These are phyloP conservation scores for Aspergillus conjunctus DNA, from an alignment of 495 filamentous ascomycete species.

Conservation along the genomic window DNA sequence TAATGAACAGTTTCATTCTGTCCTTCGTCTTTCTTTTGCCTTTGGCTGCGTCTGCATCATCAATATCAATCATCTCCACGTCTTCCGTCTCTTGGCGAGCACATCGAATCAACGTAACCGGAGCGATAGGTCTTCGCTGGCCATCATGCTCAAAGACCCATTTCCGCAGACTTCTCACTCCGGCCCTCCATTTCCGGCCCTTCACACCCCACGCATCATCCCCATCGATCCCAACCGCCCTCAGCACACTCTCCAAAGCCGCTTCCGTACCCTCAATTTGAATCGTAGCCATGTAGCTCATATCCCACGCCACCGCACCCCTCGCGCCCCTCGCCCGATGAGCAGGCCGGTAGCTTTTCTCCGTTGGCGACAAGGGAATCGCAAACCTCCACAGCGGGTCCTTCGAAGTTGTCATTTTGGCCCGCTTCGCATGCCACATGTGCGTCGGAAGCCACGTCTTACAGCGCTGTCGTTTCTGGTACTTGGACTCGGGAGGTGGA, in stretches of 20 bases:
- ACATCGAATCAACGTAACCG: constrained; percentile 74
- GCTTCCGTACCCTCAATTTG: constrained; percentile 67
- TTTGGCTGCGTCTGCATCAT: constrained; percentile 23
- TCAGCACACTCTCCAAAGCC: constrained; percentile 66
- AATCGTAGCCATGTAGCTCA: constrained; percentile 91
- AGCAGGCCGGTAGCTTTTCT: constrained; percentile 85
- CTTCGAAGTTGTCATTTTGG: constrained; percentile 77
- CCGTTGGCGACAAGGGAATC: constrained; percentile 77
- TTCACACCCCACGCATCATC: constrained; percentile 60
- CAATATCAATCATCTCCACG: constrained; percentile 37
- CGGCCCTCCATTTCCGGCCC: constrained; percentile 73
- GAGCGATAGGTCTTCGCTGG: constrained; percentile 64
- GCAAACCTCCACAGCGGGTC: constrained; percentile 88
- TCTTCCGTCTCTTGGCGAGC: constrained; percentile 33
- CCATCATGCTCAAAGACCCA: constrained; percentile 64
- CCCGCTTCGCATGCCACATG: constrained; percentile 89
- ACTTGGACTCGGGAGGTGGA: constrained; percentile 66
- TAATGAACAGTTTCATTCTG: constrained; percentile 66
- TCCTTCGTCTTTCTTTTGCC: constrained; percentile 37
- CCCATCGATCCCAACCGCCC: constrained; percentile 57
- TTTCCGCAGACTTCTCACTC: constrained; percentile 67
- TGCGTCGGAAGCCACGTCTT: constrained; percentile 97
- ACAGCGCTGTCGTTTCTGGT: constrained; percentile 78
- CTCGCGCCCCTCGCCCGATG: constrained; percentile 75
- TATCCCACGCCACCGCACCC: constrained; percentile 83